phyloP scores from a whole-genome alignment of 78 protist species.

The Pirum gemmata region DNA sequence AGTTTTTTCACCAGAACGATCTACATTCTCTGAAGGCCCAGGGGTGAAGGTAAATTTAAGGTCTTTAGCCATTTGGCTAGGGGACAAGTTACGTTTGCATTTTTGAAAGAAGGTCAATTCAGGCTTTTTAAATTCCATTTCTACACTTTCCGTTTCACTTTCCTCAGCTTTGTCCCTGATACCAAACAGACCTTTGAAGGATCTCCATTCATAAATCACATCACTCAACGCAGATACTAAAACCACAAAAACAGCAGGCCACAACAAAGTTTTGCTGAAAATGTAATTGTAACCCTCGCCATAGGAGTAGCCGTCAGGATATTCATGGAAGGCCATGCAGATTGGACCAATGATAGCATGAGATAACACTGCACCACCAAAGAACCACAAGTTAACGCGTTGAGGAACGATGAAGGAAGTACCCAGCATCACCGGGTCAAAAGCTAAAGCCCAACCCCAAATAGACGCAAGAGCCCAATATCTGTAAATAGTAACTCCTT shows the following conservation, averaged over 20 bases:
- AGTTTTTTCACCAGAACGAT: not conserved
- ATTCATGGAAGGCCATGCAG: conserved; percentile 4
- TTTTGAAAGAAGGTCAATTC: not conserved
- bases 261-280: conserved; percentile 1
- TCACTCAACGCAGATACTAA: conserved; percentile 16
- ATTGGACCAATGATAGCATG: conserved; percentile 14
- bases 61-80: not conserved
- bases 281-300: not conserved
- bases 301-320: not conserved
- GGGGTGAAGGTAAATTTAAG: not conserved
- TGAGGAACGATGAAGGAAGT: conserved; percentile 38
- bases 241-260: conserved; percentile 24
- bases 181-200: conserved; percentile 21
- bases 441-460: conserved; percentile 10
- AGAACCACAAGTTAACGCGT: conserved; percentile 39
- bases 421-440: conserved; percentile 44
- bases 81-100: not conserved
- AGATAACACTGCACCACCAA: conserved; percentile 25
- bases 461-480: not conserved
- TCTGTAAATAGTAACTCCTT: not conserved
- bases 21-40: not conserved
- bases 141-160: no score
- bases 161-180: no score
- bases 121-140: not conserved
- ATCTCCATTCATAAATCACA: not conserved